Conservation (phyloP, 306 rosid genomes). For the Castanopsis chinensis region DNA sequence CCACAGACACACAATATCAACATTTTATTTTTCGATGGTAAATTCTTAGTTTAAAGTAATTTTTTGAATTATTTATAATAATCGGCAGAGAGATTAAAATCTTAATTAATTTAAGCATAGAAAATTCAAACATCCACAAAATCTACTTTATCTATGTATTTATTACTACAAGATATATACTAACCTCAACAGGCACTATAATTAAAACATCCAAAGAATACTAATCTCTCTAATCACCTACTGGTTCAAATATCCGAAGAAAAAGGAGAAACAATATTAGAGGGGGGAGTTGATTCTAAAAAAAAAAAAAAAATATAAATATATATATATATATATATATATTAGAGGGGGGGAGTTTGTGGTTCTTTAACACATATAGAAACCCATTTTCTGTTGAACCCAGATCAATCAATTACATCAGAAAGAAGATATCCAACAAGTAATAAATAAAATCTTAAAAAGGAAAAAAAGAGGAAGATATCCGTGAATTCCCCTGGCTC, state of each 20-base stretch:
- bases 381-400: neutral
- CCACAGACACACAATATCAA: neutral
- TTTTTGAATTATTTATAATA: too few relatives aligned
- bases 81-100: too few relatives aligned
- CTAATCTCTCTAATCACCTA: neutral
- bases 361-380: neutral
- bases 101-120: neutral
- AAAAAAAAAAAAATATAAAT: too few relatives aligned
- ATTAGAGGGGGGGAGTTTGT: neutral
- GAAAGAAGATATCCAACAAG: too few relatives aligned
- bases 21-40: neutral
- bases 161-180: too few relatives aligned
- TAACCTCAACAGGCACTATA: too few relatives aligned
- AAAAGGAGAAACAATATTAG: neutral
- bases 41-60: neutral
- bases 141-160: neutral
- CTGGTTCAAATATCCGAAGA: neutral
- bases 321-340: too few relatives aligned
- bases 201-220: neutral
- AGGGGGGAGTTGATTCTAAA: neutral
- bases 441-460: too few relatives aligned
- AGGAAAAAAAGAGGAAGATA: too few relatives aligned
- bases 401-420: too few relatives aligned
- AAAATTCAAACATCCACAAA: neutral
- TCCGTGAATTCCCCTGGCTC: too few relatives aligned